Percentiles rank a stretch among this genome's conserved stretches.
These are phyloP conservation scores for Tolypocladium inflatum DNA, from an alignment of 2,329 filamentous ascomycete species.

Conservation along the genomic window DNA sequence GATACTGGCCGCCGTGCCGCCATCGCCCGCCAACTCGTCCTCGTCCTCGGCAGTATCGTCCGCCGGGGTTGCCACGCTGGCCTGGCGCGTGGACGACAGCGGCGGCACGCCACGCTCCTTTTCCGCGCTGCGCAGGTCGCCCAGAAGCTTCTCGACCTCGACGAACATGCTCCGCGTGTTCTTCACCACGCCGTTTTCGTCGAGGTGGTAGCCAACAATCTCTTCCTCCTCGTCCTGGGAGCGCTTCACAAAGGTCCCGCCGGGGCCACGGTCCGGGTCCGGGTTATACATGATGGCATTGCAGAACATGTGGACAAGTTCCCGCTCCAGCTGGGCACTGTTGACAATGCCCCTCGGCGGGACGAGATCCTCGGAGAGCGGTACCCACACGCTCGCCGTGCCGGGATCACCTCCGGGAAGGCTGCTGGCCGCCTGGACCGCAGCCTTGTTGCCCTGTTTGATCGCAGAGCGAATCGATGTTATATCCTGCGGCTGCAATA, in stretches of 20 bases:
- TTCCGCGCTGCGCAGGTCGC: conserved; percentile 67
- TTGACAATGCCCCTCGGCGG: conserved; percentile 90
- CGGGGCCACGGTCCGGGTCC: conserved; percentile 63
- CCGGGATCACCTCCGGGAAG: conserved; percentile 51
- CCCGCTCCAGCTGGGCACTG: conserved; percentile 82
- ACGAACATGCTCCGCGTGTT: conserved; percentile 85
- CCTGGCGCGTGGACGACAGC: conserved; percentile 21
- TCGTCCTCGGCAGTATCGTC: conserved; percentile 41
- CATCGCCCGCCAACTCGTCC: conserved; percentile 36
- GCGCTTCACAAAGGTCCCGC: conserved; percentile 46
- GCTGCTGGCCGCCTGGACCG: conserved; percentile 48
- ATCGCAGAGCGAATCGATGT: conserved; percentile 70
- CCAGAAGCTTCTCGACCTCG: conserved; percentile 72
- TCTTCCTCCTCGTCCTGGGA: conserved; percentile 34
- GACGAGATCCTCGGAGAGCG: conserved; percentile 65
- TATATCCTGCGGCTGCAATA: conserved; percentile 67
- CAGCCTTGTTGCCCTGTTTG: conserved; percentile 60
- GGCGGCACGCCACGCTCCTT: conserved; percentile 33
- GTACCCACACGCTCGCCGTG: conserved; percentile 50
- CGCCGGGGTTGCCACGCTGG: conserved; percentile 29
- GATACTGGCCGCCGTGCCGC: conserved; percentile 19
- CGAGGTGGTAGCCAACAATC: conserved; percentile 52
- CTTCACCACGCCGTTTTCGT: conserved; percentile 79
- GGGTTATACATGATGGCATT: conserved; percentile 99
- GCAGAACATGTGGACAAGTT: conserved; percentile 92